phyloP scores from a whole-genome alignment of 2,329 filamentous ascomycete genomes.

The Pseudocercospora vitis region DNA sequence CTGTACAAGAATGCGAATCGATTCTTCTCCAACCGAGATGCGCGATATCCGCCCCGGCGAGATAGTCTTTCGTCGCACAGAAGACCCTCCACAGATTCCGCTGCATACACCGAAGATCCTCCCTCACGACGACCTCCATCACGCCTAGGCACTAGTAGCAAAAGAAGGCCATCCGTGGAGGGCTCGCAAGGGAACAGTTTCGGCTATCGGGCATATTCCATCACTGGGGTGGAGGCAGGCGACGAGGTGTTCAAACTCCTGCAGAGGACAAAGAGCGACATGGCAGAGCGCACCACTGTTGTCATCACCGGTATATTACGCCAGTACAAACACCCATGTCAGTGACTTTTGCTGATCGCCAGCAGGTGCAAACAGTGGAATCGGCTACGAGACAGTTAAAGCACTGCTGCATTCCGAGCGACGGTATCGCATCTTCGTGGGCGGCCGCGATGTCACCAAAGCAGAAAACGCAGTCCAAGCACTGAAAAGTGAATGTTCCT shows the following conservation, averaged over 20 bases:
- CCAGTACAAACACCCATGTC: neutral
- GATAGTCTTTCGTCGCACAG: neutral
- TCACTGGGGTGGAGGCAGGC: neutral
- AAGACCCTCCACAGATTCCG: neutral
- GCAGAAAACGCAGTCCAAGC: conserved; percentile 39
- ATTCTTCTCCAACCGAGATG: neutral
- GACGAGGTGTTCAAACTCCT: neutral
- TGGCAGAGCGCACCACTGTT: neutral
- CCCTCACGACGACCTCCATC: neutral
- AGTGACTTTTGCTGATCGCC: neutral
- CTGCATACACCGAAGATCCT: neutral
- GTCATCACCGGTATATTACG: conserved; percentile 1
- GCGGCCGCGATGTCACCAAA: conserved; percentile 53
- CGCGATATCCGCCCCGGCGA: neutral
- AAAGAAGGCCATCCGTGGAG: neutral
- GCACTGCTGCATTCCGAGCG: conserved; percentile 50
- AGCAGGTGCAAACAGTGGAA: conserved; percentile 54
- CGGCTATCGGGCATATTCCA: conserved; percentile 2
- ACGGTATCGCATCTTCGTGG: conserved; percentile 58
- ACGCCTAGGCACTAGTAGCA: neutral
- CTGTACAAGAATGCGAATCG: neutral
- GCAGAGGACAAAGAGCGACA: neutral
- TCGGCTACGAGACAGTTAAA: conserved; percentile 60
- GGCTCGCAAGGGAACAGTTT: neutral
- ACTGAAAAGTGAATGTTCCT: conserved; percentile 39